These are phyloP conservation scores for Allium cepa DNA, from an alignment of 106 monocot species.

Conservation along the genomic window DNA sequence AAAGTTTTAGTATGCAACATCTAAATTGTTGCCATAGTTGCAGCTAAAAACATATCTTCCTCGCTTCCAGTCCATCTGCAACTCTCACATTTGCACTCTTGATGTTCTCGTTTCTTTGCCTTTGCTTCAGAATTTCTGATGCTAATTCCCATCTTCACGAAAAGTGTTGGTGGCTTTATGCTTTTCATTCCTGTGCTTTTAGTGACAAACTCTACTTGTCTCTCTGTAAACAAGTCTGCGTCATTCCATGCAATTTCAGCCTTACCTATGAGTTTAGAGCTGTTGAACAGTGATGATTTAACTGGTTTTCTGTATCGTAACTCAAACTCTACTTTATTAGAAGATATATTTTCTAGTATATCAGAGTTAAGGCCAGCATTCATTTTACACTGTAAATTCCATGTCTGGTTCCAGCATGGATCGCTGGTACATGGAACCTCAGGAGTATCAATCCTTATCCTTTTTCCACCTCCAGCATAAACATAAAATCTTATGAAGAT, in stretches of 20 bases:
- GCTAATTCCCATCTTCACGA: neutral
- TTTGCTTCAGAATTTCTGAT: neutral
- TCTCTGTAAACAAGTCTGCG: neutral
- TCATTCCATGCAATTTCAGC: conserved; percentile 5
- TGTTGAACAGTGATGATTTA: no score
- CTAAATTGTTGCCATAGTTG: neutral
- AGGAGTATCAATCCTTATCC: neutral
- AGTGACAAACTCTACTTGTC: neutral
- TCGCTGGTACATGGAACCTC: neutral
- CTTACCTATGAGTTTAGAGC: conserved; percentile 1
- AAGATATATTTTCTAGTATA: neutral
- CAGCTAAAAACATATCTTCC: conserved; percentile 9
- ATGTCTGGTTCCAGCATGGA: neutral
- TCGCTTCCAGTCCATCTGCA: conserved; percentile 8
- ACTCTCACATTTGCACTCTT: conserved; percentile 1
- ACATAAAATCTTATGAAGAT: conserved; percentile 8
- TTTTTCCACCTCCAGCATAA: conserved; percentile 1
- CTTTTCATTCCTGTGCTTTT: no score
- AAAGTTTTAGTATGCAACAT: neutral
- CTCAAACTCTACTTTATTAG: neutral
- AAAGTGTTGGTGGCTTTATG: neutral
- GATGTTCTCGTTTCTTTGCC: neutral
- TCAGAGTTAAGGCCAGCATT: neutral
- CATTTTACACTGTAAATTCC: neutral
- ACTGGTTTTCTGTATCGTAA: neutral